Evolutionary conservation across 2,329 filamentous ascomycete genomes (phyloP).

Genomic region (Talaromyces sp.): DNA sequence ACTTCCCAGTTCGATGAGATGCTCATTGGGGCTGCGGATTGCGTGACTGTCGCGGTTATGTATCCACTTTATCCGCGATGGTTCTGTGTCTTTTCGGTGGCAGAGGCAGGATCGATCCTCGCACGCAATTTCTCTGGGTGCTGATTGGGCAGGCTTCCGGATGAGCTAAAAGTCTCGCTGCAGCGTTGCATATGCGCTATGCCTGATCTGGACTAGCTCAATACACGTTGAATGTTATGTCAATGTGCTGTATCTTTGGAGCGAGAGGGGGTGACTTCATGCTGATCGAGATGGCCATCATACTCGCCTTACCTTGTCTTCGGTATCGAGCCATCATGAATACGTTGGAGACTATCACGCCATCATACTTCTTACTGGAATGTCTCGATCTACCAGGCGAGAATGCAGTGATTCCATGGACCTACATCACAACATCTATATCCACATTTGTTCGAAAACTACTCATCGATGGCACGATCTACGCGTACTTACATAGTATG

Average conservation of each 20-base stretch:
- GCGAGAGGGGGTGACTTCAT: not conserved
- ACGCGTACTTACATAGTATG: too few relatives aligned
- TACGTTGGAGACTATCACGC: not conserved
- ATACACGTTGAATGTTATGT: not conserved
- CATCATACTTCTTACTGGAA: not conserved
- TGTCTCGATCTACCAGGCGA: not conserved
- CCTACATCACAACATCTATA: not conserved
- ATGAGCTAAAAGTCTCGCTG: not conserved
- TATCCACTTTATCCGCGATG: constrained; percentile 12
- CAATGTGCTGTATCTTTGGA: not conserved
- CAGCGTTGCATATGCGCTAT: not conserved
- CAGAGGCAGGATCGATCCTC: not conserved
- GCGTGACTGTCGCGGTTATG: constrained; percentile 2
- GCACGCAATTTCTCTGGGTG: not conserved
- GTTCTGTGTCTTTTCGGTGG: not conserved
- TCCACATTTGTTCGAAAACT: not conserved
- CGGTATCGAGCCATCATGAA: not conserved
- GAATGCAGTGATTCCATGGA: not conserved
- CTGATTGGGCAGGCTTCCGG: not conserved
- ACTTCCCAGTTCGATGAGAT: not conserved
- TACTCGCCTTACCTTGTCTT: not conserved
- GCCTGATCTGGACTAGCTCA: not conserved
- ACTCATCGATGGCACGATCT: not conserved
- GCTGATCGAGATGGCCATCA: not conserved
- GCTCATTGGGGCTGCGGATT: not conserved